phyloP scores from a whole-genome alignment of 768 basidiomycete species.

The Trametes cubensis region DNA sequence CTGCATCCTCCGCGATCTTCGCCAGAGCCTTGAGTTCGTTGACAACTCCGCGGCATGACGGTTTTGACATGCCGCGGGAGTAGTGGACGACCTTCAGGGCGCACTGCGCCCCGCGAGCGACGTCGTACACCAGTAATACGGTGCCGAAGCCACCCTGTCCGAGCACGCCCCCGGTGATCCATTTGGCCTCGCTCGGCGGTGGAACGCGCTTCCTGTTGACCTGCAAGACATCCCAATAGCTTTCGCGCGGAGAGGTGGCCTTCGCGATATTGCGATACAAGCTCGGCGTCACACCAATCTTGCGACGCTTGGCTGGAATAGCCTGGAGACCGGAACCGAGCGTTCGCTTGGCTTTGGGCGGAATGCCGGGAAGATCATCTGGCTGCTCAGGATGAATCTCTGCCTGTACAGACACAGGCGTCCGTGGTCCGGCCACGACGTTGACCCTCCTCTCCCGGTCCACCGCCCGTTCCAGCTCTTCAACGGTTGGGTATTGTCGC shows the following conservation, averaged over 20 bases:
- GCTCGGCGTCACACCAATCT: conserved; percentile 7
- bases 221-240: conserved; percentile 12
- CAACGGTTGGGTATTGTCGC: neutral
- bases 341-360: neutral
- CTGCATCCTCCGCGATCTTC: neutral
- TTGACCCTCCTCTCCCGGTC: neutral
- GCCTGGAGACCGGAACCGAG: neutral
- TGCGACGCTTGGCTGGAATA: neutral
- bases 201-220: conserved; percentile 4
- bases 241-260: neutral
- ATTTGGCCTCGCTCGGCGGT: neutral
- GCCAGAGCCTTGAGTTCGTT: conserved; percentile 29
- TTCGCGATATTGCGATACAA: no score
- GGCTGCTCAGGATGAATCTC: neutral
- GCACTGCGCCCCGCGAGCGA: neutral
- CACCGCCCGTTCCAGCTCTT: neutral
- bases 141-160: conserved; percentile 27
- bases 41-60: conserved; percentile 20
- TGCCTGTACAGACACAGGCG: neutral
- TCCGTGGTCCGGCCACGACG: neutral
- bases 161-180: conserved; percentile 15
- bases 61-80: neutral
- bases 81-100: conserved; percentile 31
- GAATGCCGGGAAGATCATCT: neutral
- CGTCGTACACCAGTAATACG: conserved; percentile 26